phyloP scores from a whole-genome alignment of 1,284 basidiomycete genomes.

The Microbotryum violaceum region DNA sequence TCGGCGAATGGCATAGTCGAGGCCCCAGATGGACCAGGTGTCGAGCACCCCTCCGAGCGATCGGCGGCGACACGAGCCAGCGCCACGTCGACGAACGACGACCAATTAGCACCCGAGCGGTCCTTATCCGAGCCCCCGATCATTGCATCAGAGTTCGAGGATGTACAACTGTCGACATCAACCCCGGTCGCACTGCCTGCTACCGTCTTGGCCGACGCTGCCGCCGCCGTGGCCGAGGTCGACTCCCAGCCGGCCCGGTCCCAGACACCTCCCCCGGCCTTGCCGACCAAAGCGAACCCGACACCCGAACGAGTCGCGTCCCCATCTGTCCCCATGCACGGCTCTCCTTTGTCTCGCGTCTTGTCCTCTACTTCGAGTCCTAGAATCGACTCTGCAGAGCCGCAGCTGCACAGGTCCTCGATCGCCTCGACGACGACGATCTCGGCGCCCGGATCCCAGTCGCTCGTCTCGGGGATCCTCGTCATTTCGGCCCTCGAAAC shows the following conservation, averaged over 20 bases:
- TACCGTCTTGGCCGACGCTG: too few species aligned
- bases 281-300: neutral
- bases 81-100: too few species aligned
- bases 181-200: conserved; percentile 18
- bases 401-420: conserved; percentile 21
- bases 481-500: conserved; percentile 78
- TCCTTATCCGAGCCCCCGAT: neutral
- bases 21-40: too few species aligned
- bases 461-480: conserved; percentile 44
- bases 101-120: too few species aligned
- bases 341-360: neutral
- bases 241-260: too few species aligned
- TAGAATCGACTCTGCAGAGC: neutral
- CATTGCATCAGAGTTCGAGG: conserved; percentile 8
- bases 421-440: conserved; percentile 28
- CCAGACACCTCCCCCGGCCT: conserved; percentile 1
- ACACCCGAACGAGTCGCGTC: neutral
- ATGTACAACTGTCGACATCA: conserved; percentile 15
- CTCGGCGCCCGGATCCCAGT: conserved; percentile 24
- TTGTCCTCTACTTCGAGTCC: neutral
- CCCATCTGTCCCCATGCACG: neutral
- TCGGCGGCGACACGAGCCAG: too few species aligned
- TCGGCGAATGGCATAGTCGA: too few species aligned
- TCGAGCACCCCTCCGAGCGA: too few species aligned
- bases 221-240: too few species aligned